These are phyloP conservation scores for Limnanthes douglasii DNA, from an alignment of 345 rosid genomes.

Conservation along the genomic window DNA sequence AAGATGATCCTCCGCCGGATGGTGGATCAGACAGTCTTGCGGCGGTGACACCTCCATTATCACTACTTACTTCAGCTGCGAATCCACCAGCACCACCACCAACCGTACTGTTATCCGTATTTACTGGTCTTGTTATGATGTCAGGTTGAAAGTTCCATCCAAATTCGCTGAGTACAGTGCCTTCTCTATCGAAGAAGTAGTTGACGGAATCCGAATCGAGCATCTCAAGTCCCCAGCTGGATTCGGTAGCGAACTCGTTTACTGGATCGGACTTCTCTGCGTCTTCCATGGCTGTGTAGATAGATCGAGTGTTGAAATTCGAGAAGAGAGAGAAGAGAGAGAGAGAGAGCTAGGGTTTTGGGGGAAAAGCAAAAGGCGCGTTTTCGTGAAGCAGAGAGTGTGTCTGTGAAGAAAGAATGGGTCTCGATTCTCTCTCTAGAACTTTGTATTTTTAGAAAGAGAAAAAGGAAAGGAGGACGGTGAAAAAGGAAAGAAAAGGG, in stretches of 20 bases:
- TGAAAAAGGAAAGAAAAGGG: slow-evolving; percentile 2
- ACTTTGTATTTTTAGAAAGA: no score
- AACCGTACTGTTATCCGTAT: neutral
- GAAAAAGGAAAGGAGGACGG: no score
- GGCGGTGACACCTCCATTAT: neutral
- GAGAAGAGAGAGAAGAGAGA: neutral
- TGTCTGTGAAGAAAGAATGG: slow-evolving; percentile 8
- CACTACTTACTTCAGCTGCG: neutral
- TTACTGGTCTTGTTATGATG: no score
- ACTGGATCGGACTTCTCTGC: slow-evolving; percentile 27
- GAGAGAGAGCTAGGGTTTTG: slow-evolving; percentile 39
- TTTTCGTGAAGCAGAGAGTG: slow-evolving; percentile 4
- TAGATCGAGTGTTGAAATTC: neutral
- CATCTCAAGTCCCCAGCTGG: slow-evolving; percentile 21
- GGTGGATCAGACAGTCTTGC: neutral
- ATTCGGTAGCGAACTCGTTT: slow-evolving; percentile 11
- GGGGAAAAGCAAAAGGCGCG: slow-evolving; percentile 22
- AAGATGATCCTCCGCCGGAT: slow-evolving; percentile 2
- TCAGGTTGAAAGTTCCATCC: slow-evolving; percentile 38
- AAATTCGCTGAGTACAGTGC: slow-evolving; percentile 42
- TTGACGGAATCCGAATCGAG: slow-evolving; percentile 24
- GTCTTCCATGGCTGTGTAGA: slow-evolving; percentile 15
- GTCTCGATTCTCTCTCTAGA: neutral
- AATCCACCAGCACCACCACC: slow-evolving; percentile 2
- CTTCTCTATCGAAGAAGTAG: slow-evolving; percentile 35